Evolutionary conservation across 2,329 filamentous ascomycete species (phyloP).

Genomic region (Penicillium sp.): DNA sequence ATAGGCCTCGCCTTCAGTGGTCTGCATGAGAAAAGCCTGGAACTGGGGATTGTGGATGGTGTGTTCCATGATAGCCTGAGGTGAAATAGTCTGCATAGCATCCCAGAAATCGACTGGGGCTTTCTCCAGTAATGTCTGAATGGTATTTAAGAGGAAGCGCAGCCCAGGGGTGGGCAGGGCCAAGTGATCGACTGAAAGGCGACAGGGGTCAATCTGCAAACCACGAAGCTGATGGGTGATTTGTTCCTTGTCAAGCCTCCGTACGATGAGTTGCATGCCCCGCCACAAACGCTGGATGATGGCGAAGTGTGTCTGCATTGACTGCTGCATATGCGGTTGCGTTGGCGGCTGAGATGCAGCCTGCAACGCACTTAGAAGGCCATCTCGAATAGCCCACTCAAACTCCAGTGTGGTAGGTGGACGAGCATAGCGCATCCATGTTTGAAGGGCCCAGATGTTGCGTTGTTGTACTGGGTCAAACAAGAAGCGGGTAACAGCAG

Average conservation of each 20-base stretch:
- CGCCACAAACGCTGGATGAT: conserved; percentile 74
- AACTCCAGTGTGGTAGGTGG: conserved; percentile 71
- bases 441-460: conserved; percentile 64
- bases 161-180: conserved; percentile 61
- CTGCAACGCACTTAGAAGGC: conserved; percentile 65
- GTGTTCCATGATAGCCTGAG: conserved; percentile 77
- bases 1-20: conserved; percentile 51
- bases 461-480: conserved; percentile 69
- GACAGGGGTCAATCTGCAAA: conserved; percentile 69
- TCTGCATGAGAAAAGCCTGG: conserved; percentile 53
- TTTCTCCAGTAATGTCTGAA: conserved; percentile 70
- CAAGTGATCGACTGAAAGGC: conserved; percentile 64
- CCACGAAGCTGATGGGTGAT: conserved; percentile 75
- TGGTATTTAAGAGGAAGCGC: conserved; percentile 65
- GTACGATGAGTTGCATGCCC: conserved; percentile 71
- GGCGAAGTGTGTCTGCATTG: conserved; percentile 32
- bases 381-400: conserved; percentile 79
- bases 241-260: conserved; percentile 67
- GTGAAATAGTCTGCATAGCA: conserved; percentile 75
- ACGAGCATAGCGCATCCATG: conserved; percentile 65
- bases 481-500: conserved; percentile 80
- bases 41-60: conserved; percentile 73
- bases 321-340: conserved; percentile 30
- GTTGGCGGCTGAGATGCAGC: conserved; percentile 58
- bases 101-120: conserved; percentile 83